Conservation (phyloP, 768 basidiomycete genomes). For the Suillus discolor region DNA sequence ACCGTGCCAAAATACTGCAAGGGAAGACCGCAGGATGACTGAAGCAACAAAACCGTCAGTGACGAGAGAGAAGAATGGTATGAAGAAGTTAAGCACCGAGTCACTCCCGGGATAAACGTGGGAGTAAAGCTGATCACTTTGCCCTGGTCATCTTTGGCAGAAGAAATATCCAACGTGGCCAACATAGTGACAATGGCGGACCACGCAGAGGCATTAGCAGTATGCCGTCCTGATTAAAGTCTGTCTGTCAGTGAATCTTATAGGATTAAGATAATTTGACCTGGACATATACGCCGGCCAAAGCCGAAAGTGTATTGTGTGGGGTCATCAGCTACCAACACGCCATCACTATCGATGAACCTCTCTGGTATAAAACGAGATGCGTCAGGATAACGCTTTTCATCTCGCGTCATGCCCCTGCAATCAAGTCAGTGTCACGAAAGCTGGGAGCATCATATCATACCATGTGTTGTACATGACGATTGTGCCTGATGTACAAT, state of each 20-base stretch:
- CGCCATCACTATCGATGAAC: slow-evolving; percentile 15
- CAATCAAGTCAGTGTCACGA: too few species aligned
- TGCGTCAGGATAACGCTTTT: slow-evolving; percentile 14
- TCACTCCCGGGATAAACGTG: not conserved
- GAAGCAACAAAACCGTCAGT: not conserved
- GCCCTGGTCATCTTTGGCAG: slow-evolving; percentile 6
- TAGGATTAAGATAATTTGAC: too few species aligned
- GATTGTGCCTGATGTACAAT: too few species aligned
- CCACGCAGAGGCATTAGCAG: slow-evolving; percentile 24
- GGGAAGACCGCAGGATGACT: not conserved
- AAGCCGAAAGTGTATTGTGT: slow-evolving; percentile 13
- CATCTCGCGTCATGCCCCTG: too few species aligned
- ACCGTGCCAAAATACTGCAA: too few species aligned
- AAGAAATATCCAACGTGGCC: slow-evolving; percentile 3
- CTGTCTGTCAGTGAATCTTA: not conserved
- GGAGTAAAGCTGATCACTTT: slow-evolving; percentile 8
- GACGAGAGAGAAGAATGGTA: not conserved
- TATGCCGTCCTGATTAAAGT: slow-evolving; percentile 18
- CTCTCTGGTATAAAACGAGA: slow-evolving; percentile 17
- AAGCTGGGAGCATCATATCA: too few species aligned
- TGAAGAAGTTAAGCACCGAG: not conserved
- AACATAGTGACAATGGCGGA: slow-evolving; percentile 23
- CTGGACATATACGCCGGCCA: slow-evolving; percentile 9
- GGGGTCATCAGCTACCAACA: slow-evolving; percentile 13
- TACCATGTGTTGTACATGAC: too few species aligned